These are phyloP conservation scores for Thozetella sp. DNA, from an alignment of 495 filamentous ascomycete genomes.

Conservation along the genomic window DNA sequence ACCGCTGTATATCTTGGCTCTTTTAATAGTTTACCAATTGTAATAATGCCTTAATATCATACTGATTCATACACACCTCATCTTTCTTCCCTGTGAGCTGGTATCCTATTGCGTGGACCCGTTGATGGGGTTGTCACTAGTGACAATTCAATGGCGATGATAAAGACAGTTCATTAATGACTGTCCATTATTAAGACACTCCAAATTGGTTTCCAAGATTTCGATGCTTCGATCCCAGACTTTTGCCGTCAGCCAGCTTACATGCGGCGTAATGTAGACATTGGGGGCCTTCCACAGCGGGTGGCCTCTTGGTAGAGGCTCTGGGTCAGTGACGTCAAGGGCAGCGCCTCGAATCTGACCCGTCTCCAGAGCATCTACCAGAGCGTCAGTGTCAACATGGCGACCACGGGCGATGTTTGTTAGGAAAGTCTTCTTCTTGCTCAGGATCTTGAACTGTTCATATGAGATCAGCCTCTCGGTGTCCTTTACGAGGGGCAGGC, in stretches of 20 bases:
- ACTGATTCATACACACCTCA: too few species aligned
- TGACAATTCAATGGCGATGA: too few species aligned
- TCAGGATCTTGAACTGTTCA: conserved; percentile 67
- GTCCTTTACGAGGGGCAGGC: conserved; percentile 67
- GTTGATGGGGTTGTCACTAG: too few species aligned
- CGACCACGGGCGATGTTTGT: conserved; percentile 73
- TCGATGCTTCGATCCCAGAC: background rate
- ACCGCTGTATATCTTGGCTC: too few species aligned
- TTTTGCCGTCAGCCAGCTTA: background rate
- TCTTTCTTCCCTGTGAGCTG: too few species aligned
- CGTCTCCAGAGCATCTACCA: conserved; percentile 61
- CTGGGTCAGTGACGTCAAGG: background rate
- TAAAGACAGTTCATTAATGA: too few species aligned
- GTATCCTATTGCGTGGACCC: too few species aligned
- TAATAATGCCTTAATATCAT: too few species aligned
- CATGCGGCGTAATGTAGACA: background rate
- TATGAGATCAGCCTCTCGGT: conserved; percentile 62
- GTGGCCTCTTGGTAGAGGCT: background rate
- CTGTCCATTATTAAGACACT: too few species aligned
- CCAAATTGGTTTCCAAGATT: background rate
- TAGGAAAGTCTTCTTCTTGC: conserved; percentile 55
- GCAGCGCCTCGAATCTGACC: conserved; percentile 66
- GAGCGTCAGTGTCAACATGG: conserved; percentile 65
- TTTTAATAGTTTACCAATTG: too few species aligned
- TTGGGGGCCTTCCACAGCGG: background rate